These are phyloP conservation scores for Brassica juncea DNA, from an alignment of 345 rosid genomes.

Conservation along the genomic window DNA sequence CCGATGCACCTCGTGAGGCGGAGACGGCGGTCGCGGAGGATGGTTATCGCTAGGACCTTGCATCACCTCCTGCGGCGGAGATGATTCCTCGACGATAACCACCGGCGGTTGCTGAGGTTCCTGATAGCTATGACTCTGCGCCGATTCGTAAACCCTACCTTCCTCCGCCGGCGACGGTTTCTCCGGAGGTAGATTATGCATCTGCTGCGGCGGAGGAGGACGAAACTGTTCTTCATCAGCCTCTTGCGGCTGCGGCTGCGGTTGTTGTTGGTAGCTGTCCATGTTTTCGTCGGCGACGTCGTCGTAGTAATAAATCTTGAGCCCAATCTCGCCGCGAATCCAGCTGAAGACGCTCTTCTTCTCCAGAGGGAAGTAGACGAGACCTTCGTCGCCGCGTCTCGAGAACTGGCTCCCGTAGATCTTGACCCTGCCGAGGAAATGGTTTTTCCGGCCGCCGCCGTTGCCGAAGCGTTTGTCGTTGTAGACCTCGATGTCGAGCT, in stretches of 20 bases:
- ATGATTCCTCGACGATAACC: constrained; percentile 59
- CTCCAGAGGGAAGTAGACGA: constrained; percentile 75
- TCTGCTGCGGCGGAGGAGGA: constrained; percentile 44
- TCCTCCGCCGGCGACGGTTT: constrained; percentile 15
- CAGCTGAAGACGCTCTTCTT: constrained; percentile 94
- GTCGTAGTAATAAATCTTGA: constrained; percentile 75
- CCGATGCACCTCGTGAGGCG: constrained; percentile 24
- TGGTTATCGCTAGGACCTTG: constrained; percentile 30
- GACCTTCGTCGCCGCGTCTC: constrained; percentile 70
- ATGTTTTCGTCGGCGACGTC: constrained; percentile 54
- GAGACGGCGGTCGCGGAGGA: constrained; percentile 28
- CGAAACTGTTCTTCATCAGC: constrained; percentile 24
- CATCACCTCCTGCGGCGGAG: constrained; percentile 41
- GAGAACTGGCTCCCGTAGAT: constrained; percentile 80
- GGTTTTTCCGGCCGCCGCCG: constrained; percentile 82
- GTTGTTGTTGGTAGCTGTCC: constrained; percentile 23
- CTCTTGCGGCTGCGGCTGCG: constrained; percentile 13
- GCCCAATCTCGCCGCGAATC: constrained; percentile 87
- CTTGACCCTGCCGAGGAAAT: constrained; percentile 89
- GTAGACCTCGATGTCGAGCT: constrained; percentile 77
- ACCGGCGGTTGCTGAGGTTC: constrained; percentile 54
- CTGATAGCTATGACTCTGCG: constrained; percentile 40
- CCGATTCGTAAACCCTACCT: constrained; percentile 43
- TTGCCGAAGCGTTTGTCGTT: constrained; percentile 77
- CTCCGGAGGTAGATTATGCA: constrained; percentile 42